Evolutionary conservation across 2,329 filamentous ascomycete genomes (phyloP).

Genomic region (Penicillium sp.): DNA sequence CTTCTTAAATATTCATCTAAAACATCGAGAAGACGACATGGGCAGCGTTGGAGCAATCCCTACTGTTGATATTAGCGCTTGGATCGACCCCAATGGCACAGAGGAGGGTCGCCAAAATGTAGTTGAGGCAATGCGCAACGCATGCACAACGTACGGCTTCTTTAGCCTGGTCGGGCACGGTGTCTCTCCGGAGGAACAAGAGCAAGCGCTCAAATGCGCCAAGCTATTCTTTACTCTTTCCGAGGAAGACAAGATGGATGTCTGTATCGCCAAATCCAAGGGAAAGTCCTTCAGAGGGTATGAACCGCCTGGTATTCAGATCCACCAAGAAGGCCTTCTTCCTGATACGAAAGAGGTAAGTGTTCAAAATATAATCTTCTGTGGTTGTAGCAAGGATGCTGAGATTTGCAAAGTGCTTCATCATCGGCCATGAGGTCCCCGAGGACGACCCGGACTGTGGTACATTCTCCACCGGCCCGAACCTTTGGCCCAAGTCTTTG

Average conservation of each 20-base stretch:
- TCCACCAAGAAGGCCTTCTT: slow-evolving; percentile 19
- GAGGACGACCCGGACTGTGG: background rate
- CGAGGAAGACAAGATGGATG: slow-evolving; percentile 19
- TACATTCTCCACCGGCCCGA: slow-evolving; percentile 31
- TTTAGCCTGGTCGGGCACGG: slow-evolving; percentile 55
- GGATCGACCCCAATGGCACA: background rate
- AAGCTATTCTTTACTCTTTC: slow-evolving; percentile 52
- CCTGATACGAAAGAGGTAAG: slow-evolving; percentile 29
- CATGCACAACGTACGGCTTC: slow-evolving; percentile 52
- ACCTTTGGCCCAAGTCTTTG: slow-evolving; percentile 31
- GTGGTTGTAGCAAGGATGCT: background rate
- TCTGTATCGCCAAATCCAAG: slow-evolving; percentile 23
- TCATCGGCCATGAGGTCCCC: slow-evolving; percentile 3
- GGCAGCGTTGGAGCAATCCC: background rate
- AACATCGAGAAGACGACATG: background rate
- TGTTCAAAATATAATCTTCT: background rate
- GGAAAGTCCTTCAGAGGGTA: slow-evolving; percentile 25
- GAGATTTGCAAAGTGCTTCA: slow-evolving; percentile 19
- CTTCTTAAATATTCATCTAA: background rate
- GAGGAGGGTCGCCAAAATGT: slow-evolving; percentile 2
- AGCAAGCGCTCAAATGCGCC: slow-evolving; percentile 41
- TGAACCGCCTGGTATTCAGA: slow-evolving; percentile 20
- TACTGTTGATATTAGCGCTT: background rate
- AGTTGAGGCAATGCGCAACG: slow-evolving; percentile 42
- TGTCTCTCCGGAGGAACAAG: slow-evolving; percentile 43